phyloP scores from a whole-genome alignment of 2,329 filamentous ascomycete species.

The Thielaviopsis populi region DNA sequence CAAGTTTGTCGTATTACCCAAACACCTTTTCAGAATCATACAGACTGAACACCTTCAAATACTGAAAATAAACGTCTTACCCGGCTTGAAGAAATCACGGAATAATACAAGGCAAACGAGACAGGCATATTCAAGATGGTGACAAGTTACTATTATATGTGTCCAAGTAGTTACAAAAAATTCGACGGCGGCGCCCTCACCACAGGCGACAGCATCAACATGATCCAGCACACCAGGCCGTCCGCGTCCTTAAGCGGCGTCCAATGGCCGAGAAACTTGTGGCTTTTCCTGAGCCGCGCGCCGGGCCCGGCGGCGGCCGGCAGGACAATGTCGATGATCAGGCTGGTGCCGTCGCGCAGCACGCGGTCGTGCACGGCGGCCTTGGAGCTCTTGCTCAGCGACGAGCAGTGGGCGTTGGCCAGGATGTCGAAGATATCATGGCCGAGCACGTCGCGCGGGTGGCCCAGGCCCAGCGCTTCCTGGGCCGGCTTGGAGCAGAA shows the following conservation, averaged over 20 bases:
- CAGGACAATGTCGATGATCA: slow-evolving; percentile 3
- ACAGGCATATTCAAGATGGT: too few species aligned
- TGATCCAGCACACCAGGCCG: background rate
- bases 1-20: too few species aligned
- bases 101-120: too few species aligned
- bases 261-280: slow-evolving; percentile 13
- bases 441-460: slow-evolving; percentile 24
- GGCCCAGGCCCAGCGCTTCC: slow-evolving; percentile 31
- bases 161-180: background rate
- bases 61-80: too few species aligned
- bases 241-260: slow-evolving; percentile 14
- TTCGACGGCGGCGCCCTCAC: background rate
- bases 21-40: too few species aligned
- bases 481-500: slow-evolving; percentile 34
- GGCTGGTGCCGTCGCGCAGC: slow-evolving; percentile 1
- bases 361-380: slow-evolving; percentile 1
- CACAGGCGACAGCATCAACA: background rate
- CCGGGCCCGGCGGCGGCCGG: background rate
- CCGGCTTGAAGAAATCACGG: too few species aligned
- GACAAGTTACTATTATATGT: background rate
- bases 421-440: slow-evolving; percentile 8
- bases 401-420: background rate
- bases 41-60: background rate
- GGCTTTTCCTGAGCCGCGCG: background rate
- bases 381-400: background rate